A percentile compares a stretch with the other conserved stretches of the same genome.
phyloP scores from a whole-genome alignment of 139 green algal genomes.

The Tetradesmus lagerheimii region DNA sequence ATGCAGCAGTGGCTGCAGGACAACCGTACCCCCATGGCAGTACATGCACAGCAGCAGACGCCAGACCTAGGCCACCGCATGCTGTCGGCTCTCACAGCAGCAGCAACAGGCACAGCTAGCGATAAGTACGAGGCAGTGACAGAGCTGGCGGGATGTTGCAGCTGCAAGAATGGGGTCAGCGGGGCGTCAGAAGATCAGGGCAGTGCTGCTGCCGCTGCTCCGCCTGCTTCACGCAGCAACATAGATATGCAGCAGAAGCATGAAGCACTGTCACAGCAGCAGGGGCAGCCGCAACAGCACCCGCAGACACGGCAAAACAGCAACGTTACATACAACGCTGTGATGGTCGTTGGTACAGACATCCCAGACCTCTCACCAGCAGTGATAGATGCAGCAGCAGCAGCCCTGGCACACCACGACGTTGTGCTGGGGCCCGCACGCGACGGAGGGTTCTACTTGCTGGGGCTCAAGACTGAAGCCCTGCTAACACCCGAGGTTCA shows the following conservation, averaged over 20 bases:
- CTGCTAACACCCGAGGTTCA: conserved; percentile 28
- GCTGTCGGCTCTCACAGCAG: conserved; percentile 59
- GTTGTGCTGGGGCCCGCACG: conserved; percentile 73
- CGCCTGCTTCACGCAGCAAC: background rate
- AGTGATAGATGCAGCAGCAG: conserved; percentile 47
- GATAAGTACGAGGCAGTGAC: background rate
- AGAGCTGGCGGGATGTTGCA: background rate
- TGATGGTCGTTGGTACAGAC: conserved; percentile 76
- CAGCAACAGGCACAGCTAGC: background rate
- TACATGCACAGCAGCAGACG: conserved; percentile 56
- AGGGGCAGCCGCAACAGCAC: background rate
- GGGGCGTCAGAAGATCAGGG: background rate
- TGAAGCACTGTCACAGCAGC: background rate
- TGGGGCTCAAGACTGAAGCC: conserved; percentile 58
- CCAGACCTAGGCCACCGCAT: conserved; percentile 70
- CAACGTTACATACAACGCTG: conserved; percentile 21
- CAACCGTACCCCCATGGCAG: conserved; percentile 17
- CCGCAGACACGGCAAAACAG: background rate
- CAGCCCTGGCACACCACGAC: conserved; percentile 45
- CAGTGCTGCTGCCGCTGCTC: background rate
- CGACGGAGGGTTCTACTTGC: conserved; percentile 83
- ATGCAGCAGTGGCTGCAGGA: conserved; percentile 56
- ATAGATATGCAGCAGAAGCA: background rate
- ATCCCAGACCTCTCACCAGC: conserved; percentile 68
- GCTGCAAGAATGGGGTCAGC: background rate